Evolutionary conservation across 257 asterid species (phyloP), one percentile per base, ranked within the genome.

Genomic region (Salvia miltiorrhiza): DNA sequence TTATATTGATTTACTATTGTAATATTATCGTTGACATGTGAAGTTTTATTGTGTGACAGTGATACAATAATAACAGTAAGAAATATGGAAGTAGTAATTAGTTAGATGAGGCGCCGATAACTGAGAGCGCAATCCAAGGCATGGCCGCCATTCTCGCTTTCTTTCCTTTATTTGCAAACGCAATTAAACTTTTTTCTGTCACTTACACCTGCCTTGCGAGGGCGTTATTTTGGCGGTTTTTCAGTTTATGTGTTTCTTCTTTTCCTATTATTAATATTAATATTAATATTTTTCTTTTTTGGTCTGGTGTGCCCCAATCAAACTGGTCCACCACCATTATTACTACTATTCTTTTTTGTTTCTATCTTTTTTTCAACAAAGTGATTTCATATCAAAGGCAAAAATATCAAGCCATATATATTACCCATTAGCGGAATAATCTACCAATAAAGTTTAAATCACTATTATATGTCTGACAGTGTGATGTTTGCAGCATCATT

Each of bases 211-310:
- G 33, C 39, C 10, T 7, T 50, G 56, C 23, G 26, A 20, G 77
- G 79, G 62, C 37, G 79, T 78, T 76, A 71, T 45, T 52, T 19
- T 32, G 77, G 76, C 89, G 80, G 76, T 76, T 74, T 84, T 82
- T 72, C 81, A 52, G 86, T n/a, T 80, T 79, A 10, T 37, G 9
- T 40, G 71, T 56, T 59, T 70, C 23, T 8, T 39, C 4, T 56
- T 65, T 0, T 24, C 28, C 40, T 65, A 20, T 48, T 10, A 8
- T 47, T 57, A 0, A 26, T 1, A 26, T 26, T 33, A 33, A 4
- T 33, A 40, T 60, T 37, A 37, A 63, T 63, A 21, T 5, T 54
- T 24, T 71, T 59, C 65, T 54, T 66, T 55, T 32, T 44, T 72
- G 73, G 87, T 84, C 82, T 82, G 83, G 80, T 59, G 50, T 77